Evolutionary conservation across 2,329 filamentous ascomycete species (phyloP).

Genomic region (Xylariaceae sp.): DNA sequence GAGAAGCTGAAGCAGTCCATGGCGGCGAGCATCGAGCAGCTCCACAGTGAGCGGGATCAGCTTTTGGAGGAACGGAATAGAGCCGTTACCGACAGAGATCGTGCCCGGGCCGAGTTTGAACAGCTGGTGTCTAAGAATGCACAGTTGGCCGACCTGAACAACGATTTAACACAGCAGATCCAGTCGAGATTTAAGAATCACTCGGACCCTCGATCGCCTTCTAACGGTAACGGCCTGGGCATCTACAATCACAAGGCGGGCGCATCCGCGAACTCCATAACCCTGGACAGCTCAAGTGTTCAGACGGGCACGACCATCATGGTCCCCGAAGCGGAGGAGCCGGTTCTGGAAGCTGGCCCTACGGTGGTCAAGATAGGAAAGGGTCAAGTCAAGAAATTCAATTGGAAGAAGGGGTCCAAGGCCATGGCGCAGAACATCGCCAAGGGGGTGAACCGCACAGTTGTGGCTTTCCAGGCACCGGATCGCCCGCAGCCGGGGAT

Average conservation of each 20-base stretch:
- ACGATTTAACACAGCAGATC: slow-evolving; percentile 88
- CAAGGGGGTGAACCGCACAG: slow-evolving; percentile 89
- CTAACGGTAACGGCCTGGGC: slow-evolving; percentile 49
- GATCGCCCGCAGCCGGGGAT: slow-evolving; percentile 46
- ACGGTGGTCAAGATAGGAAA: slow-evolving; percentile 94
- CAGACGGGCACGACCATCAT: slow-evolving; percentile 53
- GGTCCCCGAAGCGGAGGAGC: slow-evolving; percentile 58
- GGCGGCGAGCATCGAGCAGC: slow-evolving; percentile 49
- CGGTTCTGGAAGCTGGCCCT: slow-evolving; percentile 63
- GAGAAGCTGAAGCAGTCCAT: slow-evolving; percentile 54
- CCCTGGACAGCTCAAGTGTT: slow-evolving; percentile 45
- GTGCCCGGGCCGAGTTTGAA: slow-evolving; percentile 91
- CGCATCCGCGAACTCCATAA: slow-evolving; percentile 41
- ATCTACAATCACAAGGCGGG: slow-evolving; percentile 50
- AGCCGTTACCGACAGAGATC: slow-evolving; percentile 79
- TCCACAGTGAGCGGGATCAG: slow-evolving; percentile 67
- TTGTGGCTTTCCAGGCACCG: slow-evolving; percentile 60
- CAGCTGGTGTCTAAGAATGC: slow-evolving; percentile 90
- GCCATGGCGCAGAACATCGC: slow-evolving; percentile 89
- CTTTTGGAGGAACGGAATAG: slow-evolving; percentile 78
- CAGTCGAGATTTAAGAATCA: slow-evolving; percentile 78
- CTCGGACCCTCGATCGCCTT: slow-evolving; percentile 49
- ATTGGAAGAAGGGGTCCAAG: slow-evolving; percentile 96
- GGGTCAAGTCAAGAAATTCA: slow-evolving; percentile 91
- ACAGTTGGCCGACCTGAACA: slow-evolving; percentile 90